Evolutionary conservation across 1,284 basidiomycete species (phyloP).

Genomic region (Earliella scabrosa): DNA sequence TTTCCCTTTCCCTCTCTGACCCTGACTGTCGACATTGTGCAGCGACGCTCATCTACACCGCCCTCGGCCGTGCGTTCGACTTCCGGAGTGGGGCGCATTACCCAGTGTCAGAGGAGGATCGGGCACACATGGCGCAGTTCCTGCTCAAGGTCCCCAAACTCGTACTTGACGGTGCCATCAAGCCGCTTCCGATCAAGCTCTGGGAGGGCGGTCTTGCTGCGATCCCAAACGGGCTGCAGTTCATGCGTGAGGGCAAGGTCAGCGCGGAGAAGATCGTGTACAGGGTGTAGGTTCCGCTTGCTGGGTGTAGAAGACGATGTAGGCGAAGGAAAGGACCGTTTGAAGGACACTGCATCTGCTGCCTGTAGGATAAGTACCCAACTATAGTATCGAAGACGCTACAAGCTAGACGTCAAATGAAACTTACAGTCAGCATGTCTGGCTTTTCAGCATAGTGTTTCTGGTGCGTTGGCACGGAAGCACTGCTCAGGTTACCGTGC

Average conservation of each 20-base stretch:
- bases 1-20: not conserved
- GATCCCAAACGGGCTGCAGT: conserved; percentile 28
- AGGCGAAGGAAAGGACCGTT: too few species aligned
- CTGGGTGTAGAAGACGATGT: too few species aligned
- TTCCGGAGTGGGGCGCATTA: conserved; percentile 5
- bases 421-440: too few species aligned
- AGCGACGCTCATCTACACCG: not conserved
- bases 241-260: conserved; percentile 29
- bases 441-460: too few species aligned
- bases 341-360: too few species aligned
- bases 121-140: conserved; percentile 29
- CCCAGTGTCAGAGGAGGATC: conserved; percentile 22
- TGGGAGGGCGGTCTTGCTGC: conserved; percentile 28
- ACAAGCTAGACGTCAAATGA: too few species aligned
- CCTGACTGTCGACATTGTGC: not conserved
- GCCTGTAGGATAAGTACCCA: too few species aligned
- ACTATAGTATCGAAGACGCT: too few species aligned
- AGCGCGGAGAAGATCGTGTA: conserved; percentile 34
- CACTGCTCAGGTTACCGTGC: too few species aligned
- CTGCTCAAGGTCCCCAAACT: conserved; percentile 27
- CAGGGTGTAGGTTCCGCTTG: conserved; percentile 11
- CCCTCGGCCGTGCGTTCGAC: conserved; percentile 25
- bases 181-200: conserved; percentile 27
- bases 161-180: conserved; percentile 22
- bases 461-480: too few species aligned